A percentile compares a stretch with the other conserved stretches of the same genome.
These are phyloP conservation scores for Desmodesmus armatus DNA, from an alignment of 139 green algal genomes.

Conservation along the genomic window DNA sequence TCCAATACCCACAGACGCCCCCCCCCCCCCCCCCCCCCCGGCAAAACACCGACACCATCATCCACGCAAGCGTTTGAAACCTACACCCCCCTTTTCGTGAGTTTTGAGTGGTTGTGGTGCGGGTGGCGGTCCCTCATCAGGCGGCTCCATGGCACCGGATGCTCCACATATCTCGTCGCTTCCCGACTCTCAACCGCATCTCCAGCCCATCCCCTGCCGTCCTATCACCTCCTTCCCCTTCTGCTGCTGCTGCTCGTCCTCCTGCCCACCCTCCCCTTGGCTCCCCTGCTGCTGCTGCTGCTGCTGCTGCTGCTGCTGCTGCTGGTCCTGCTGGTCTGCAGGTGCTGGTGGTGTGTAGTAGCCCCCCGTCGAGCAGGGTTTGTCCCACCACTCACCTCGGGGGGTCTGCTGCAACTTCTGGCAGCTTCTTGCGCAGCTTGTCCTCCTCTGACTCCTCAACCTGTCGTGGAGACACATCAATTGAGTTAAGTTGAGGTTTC, in stretches of 20 bases:
- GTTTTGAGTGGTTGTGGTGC: slow-evolving; percentile 76
- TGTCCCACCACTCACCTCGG: slow-evolving; percentile 91
- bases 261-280: background rate
- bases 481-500: too few species aligned
- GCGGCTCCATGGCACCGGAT: slow-evolving; percentile 93
- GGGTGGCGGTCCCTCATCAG: slow-evolving; percentile 80
- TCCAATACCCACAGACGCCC: too few species aligned
- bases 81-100: slow-evolving; percentile 87
- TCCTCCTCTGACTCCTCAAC: slow-evolving; percentile 30
- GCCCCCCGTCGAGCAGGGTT: slow-evolving; percentile 68
- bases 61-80: too few species aligned
- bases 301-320: background rate
- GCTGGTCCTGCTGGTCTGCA: background rate
- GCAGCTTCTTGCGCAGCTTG: slow-evolving; percentile 54
- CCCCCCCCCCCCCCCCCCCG: too few species aligned
- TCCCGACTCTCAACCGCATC: slow-evolving; percentile 18
- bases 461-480: too few species aligned
- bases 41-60: too few species aligned
- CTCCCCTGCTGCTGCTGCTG: background rate
- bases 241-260: background rate
- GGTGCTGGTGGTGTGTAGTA: slow-evolving; percentile 59
- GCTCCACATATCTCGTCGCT: slow-evolving; percentile 81
- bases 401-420: slow-evolving; percentile 72
- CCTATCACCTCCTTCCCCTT: background rate
- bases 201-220: background rate